Evolutionary conservation across 73 alveolate species (phyloP), one percentile per base, ranked within the genome.

Genomic region (Paramecium primaurelia): DNA sequence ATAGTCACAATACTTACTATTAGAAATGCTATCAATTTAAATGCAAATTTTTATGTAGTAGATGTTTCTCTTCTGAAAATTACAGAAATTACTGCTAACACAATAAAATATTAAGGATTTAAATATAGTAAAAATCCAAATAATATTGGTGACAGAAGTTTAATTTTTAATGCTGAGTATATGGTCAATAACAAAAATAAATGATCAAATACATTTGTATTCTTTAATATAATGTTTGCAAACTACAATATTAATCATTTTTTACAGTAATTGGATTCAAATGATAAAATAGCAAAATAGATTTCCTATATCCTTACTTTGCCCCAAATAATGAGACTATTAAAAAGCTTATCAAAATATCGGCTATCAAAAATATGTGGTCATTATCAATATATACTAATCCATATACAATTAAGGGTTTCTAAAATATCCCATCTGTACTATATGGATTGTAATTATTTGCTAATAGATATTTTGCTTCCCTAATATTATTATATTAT

Each of bases 41-140:
- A 14, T 14, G 37, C 25, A 77, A 77, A 77, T 49, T 32, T 71
- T 30, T 0, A 8, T 0, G 54, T 77, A 10, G 44, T 77, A 6
- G 37, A 3, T 2, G 25, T 40, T 34, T 77, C 47, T 77, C 77
- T 59, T 77, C 89, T 34, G 12, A 77, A 34, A 12, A 77, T 77
- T 38, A 77, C 37, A 16, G 71, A 9, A 38, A 77, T 40, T 18
- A 47, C 49, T 2, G 89, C 40, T 8, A 77, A 22, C 2, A 77
- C 22, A 12, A 77, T 77, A 34, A 42, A 38, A 77, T 77, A 77
- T 30, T 77, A 77, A 6, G 89, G 89, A 47, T 80, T 80, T 45
- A 80, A 44, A 36, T 80, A 77, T 34, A 77, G 89, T 77, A 77
- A 44, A 30, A 77, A 38, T 77, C 89, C 89, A 77, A 38, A 77